Percentiles rank a stretch among this genome's conserved stretches.
Evolutionary conservation across 148 eudicot species (phyloP).

Genomic region (Rhododendron mucronatum): DNA sequence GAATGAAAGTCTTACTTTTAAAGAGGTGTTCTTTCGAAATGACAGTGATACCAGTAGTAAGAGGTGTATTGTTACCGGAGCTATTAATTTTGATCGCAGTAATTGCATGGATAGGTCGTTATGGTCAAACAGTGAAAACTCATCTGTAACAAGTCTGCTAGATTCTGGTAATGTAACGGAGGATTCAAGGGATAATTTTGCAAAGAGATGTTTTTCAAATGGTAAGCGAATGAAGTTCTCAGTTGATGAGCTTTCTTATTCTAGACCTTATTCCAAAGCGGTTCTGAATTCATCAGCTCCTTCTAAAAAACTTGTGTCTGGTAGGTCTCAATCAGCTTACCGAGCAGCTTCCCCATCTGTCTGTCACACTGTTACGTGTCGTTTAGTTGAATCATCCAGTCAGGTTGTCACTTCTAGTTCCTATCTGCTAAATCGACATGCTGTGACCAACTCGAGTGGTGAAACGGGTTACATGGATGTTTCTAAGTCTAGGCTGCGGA

Average conservation of each 20-base stretch:
- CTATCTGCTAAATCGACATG: slow-evolving; percentile 49
- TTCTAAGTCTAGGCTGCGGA: slow-evolving; percentile 29
- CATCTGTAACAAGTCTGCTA: slow-evolving; percentile 47
- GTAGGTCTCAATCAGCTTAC: slow-evolving; percentile 25
- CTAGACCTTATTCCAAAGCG: slow-evolving; percentile 37
- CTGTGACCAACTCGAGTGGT: slow-evolving; percentile 22
- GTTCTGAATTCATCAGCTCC: slow-evolving; percentile 35
- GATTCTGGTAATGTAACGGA: slow-evolving; percentile 31
- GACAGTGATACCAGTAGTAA: slow-evolving; percentile 25
- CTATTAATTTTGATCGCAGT: slow-evolving; percentile 26
- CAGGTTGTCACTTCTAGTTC: slow-evolving; percentile 57
- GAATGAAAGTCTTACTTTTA: slow-evolving; percentile 52
- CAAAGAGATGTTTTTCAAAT: slow-evolving; percentile 19
- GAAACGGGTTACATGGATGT: slow-evolving; percentile 21
- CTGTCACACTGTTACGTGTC: slow-evolving; percentile 45
- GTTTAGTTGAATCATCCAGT: slow-evolving; percentile 75
- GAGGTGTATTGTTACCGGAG: slow-evolving; percentile 31
- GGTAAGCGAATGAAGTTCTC: slow-evolving; percentile 54
- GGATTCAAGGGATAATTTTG: slow-evolving; percentile 22
- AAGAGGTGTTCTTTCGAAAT: slow-evolving; percentile 59
- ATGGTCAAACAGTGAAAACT: slow-evolving; percentile 44
- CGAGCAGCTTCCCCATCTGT: slow-evolving; percentile 22
- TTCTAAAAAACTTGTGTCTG: slow-evolving; percentile 38
- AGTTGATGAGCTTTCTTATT: slow-evolving; percentile 43
- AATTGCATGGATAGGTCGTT: slow-evolving; percentile 29